Conservation (phyloP, 495 filamentous ascomycete genomes). For the Xylaria curta region DNA sequence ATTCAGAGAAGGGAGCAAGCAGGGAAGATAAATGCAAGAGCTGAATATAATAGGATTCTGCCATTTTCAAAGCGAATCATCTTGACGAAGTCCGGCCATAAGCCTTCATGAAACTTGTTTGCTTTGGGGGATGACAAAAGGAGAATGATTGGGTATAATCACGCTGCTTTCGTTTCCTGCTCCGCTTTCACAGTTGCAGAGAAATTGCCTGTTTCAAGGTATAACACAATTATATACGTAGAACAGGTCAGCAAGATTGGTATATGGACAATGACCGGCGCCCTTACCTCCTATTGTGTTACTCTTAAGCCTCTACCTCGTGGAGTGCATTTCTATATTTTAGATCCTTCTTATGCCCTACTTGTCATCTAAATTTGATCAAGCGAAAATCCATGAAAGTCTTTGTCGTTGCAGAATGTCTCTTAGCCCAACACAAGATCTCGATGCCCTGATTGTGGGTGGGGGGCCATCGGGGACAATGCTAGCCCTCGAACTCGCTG, state of each 20-base stretch:
- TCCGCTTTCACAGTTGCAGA: not conserved
- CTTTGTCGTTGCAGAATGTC: not conserved
- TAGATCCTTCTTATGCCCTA: not conserved
- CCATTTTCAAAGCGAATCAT: slow-evolving; percentile 45
- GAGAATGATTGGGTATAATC: not conserved
- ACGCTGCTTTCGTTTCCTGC: not conserved
- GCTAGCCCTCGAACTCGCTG: slow-evolving; percentile 37
- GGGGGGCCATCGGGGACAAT: slow-evolving; percentile 39
- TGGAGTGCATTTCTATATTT: not conserved
- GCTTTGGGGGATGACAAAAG: not conserved
- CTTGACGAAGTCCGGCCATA: slow-evolving; percentile 34
- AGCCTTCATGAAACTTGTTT: not conserved
- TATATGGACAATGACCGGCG: not conserved
- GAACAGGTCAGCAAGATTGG: not conserved
- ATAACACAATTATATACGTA: not conserved
- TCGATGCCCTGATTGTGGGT: slow-evolving; percentile 40
- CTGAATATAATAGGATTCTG: slow-evolving; percentile 44
- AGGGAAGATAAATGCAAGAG: slow-evolving; percentile 40
- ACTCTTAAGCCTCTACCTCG: not conserved
- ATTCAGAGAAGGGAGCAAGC: not conserved
- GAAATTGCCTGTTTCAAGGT: not conserved
- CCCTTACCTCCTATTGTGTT: not conserved
- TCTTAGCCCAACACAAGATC: slow-evolving; percentile 2
- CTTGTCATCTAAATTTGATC: not conserved
- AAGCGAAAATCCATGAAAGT: not conserved